Evolutionary conservation across 192 early-diverging fungal genomes (phyloP), one percentile per base, ranked within the genome.

Genomic region (Coemansia sp.): DNA sequence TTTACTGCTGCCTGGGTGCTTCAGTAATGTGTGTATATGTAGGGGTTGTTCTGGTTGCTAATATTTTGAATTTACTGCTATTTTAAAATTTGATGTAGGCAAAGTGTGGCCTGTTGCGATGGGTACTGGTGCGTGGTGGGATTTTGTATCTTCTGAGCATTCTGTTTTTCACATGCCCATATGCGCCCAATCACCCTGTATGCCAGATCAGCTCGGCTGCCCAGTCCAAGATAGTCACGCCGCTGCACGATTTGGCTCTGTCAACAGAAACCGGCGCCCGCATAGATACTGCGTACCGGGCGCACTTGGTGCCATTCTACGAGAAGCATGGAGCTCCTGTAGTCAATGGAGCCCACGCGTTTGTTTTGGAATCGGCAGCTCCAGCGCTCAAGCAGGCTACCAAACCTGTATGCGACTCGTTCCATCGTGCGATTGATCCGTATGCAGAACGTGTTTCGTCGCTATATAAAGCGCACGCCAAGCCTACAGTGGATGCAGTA

Each of bases 231-330:
- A 2, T 78, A 7, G 55, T 72, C 13, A 38, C 49, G 5, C 75
- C 75, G 10, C 48, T 68, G 23, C 48, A 60, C 39, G 57, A 28
- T 42, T 35, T 54, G 12, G 48, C 61, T 3, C 30, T 71, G 20
- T 36, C 53, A 11, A 78, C 75, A 20, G 69, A 71, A 40, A 67
- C 70, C 7, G 75, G 75, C 20, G 57, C 75, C 9, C 68, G 75
- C 20, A 47, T 72, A 52, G 55, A 55, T 40, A 38, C 63, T 3
- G 75, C 75, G 5, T 78, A 72, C 52, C 60, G 63, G 18, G 75
- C 69, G n/a, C 75, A 78, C 20, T 55, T 78, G 15, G 75, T 50
- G n/a, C 75, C 69, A 18, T 68, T 78, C 45, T 78, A 78, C 54
- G 48, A 63, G 51, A 65, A 57, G 46, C 75, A 78, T 33, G 75